Conservation (phyloP, 2,329 filamentous ascomycete genomes). For the Cladosporium sp. region DNA sequence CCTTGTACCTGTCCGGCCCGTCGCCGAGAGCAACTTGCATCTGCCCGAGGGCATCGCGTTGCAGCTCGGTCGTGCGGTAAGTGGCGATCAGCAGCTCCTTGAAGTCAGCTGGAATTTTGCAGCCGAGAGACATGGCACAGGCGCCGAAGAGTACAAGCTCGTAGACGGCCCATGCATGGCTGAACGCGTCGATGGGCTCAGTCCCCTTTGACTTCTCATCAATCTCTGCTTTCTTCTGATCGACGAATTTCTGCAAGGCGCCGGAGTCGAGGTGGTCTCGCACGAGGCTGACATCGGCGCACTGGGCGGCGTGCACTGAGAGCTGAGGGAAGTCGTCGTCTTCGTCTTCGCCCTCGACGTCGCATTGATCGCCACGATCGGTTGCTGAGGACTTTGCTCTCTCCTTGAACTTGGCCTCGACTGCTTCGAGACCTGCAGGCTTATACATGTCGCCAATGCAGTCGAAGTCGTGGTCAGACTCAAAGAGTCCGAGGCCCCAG, state of each 20-base stretch:
- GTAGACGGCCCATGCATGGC: not conserved
- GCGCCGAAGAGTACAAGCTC: slow-evolving; percentile 15
- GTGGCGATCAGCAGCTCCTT: not conserved
- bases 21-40: slow-evolving; percentile 14
- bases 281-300: slow-evolving; percentile 6
- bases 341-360: not conserved
- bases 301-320: slow-evolving; percentile 6
- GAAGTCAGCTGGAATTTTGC: slow-evolving; percentile 7
- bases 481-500: slow-evolving; percentile 17
- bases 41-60: slow-evolving; percentile 7
- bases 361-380: not conserved
- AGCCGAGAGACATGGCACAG: slow-evolving; percentile 16
- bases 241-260: not conserved
- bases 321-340: not conserved
- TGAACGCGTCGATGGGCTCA: not conserved
- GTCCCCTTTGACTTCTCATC: not conserved
- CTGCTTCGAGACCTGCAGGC: slow-evolving; percentile 6
- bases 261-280: slow-evolving; percentile 13
- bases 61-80: slow-evolving; percentile 13
- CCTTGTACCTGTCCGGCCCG: slow-evolving; percentile 12
- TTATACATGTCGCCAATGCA: not conserved
- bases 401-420: slow-evolving; percentile 3
- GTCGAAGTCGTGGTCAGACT: slow-evolving; percentile 19
- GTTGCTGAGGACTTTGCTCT: not conserved
- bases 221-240: not conserved